Percentiles rank a stretch among this genome's conserved stretches.
phyloP scores from a whole-genome alignment of 352 stramenopile species.

The Globisporangium mamillatum region DNA sequence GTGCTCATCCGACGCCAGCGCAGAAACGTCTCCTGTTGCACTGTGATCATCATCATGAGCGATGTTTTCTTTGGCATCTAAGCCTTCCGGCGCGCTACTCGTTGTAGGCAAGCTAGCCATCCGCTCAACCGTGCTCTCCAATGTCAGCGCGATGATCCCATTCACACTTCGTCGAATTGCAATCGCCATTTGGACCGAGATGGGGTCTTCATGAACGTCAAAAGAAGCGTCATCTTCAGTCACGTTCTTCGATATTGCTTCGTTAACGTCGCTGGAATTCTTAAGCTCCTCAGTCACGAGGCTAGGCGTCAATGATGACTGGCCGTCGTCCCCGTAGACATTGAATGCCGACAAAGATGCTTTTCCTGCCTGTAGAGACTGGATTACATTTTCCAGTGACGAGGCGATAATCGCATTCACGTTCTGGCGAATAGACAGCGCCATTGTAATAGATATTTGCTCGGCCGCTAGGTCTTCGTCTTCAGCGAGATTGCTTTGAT shows the following conservation, averaged over 20 bases:
- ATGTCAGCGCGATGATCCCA: constrained; percentile 31
- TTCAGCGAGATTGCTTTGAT: not conserved
- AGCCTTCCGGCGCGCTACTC: not conserved
- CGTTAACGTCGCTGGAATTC: not conserved
- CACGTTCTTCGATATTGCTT: not conserved
- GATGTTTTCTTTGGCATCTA: not conserved
- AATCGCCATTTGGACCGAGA: constrained; percentile 38
- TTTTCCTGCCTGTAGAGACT: constrained; percentile 21
- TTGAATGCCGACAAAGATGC: not conserved
- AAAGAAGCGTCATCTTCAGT: not conserved
- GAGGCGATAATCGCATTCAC: constrained; percentile 39
- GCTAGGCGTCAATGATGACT: not conserved
- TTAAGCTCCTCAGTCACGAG: too few relatives aligned
- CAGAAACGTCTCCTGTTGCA: not conserved
- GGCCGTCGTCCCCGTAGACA: not conserved
- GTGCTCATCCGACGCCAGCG: not conserved
- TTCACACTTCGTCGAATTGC: constrained; percentile 36
- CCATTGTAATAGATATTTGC: constrained; percentile 23
- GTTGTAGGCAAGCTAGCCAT: constrained; percentile 9
- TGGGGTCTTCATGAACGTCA: not conserved
- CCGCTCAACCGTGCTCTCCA: constrained; percentile 26
- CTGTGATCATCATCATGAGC: not conserved
- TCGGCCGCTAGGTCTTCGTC: not conserved
- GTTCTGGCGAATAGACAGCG: constrained; percentile 33
- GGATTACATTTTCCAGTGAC: constrained; percentile 29